Evolutionary conservation across 768 basidiomycete genomes (phyloP), one percentile per base, ranked within the genome.

Genomic region (Xanthoconium purpureum): DNA sequence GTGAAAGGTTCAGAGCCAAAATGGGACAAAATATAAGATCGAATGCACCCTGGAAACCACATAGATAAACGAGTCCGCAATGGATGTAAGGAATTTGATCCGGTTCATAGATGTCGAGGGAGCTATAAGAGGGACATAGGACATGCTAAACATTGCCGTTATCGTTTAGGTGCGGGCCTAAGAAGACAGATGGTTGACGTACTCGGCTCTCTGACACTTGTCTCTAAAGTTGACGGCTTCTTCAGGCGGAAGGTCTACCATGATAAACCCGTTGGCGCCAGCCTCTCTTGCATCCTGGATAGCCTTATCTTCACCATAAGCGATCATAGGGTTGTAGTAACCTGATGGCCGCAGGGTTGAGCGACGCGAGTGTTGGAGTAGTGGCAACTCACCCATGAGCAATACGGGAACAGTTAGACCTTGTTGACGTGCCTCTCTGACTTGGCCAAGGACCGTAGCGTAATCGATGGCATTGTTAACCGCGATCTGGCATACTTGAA

Each of bases 41-140:
- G 20, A 24, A 61, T 74, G 38, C 64, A 90, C 94, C 78, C 93
- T 96, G 47, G 95, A 97, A n/a, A 98, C 95, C 46, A 99, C 85
- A 70, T 99, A 99, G 60, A 99, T 93, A 78, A 99, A 98, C 3
- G 88, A 87, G 71, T 99, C 97, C 17, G 97, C 96, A 63, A 99
- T 98, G 9, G 88, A 84, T 3, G 92, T 77, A 39, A 99, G 80
- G 75, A 97, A 97, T 63, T 89, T 85, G 67, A 98, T 92, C 39
- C 97, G 89, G 50, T 84, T 77, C 44, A 91, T 77, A 32, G 88
- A 87, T 1, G 97, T 98, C 1, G 94, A 96, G 2, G 97, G 97
- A 1, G 96, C 95, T 61, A 99, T 88, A 20, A 99, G 77, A 3
- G 97, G 97, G 14, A 99, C 88, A 67, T 96, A 99, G 40, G 95